A percentile compares a stretch with the other conserved stretches of the same genome.
Evolutionary conservation across 148 eudicot genomes (phyloP).

Genomic region (Rhododendron henanense): DNA sequence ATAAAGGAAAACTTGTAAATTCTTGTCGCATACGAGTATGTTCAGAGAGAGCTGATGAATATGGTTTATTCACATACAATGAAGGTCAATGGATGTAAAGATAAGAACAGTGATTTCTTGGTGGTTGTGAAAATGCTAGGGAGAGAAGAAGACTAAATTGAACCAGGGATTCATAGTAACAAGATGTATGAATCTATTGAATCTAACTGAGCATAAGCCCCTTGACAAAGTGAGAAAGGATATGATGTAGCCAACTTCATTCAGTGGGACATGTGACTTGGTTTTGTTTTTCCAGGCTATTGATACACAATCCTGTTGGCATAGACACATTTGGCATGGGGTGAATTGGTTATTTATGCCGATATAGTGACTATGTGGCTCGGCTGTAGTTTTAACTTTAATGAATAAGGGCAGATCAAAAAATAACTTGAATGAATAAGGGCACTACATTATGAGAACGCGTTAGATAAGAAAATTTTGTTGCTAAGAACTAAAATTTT

Average conservation of each 20-base stretch:
- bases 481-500: not conserved
- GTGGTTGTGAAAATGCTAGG: not conserved
- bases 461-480: not conserved
- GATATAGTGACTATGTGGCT: not conserved
- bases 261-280: not conserved
- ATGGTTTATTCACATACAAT: not conserved
- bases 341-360: not conserved
- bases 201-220: not conserved
- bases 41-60: not conserved
- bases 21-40: not conserved
- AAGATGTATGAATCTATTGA: not conserved
- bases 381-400: not conserved
- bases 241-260: not conserved
- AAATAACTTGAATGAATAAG: not conserved
- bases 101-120: not conserved
- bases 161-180: not conserved
- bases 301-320: not conserved
- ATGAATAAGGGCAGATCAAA: not conserved
- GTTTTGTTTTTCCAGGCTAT: not conserved
- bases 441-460: not conserved
- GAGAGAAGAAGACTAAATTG: not conserved
- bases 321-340: not conserved
- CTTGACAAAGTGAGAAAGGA: not conserved
- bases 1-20: not conserved
- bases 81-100: not conserved